Base-by-base conservation (phyloP, 176 grass and related monocot species). In the Tillandsia leiboldiana region DNA sequence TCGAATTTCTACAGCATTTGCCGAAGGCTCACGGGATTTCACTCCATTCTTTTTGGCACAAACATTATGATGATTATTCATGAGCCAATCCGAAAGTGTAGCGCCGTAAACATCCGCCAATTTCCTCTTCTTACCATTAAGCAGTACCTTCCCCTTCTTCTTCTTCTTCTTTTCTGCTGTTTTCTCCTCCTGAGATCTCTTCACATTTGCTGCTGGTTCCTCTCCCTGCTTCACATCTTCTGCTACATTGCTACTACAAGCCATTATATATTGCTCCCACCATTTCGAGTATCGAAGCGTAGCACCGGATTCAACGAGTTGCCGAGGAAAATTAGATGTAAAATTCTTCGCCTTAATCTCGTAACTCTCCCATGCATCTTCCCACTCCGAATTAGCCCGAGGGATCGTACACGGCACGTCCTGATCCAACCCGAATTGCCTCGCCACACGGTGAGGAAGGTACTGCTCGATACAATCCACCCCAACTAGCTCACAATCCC, bases 391-490 rank as follows among this genome's bases (percentile, higher is more conserved):
- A 78, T 85, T 83, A n/a, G 78, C 73, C 67, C 82, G 82, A 22
- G 7, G 49, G 75, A 97, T 69, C 63, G 79, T 65, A 28, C 76
- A 64, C 2, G 93, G 93, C 67, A 97, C 69, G 70, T 97, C 93
- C 72, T 97, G 93, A 76, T 97, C 89, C 51, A 97, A 83, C n/a
- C 93, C 93, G 66, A 97, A 92, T 82, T 97, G 89, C 84, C 86
- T 97, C 22, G 89, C 81, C 12, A 92, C 93, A 6, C 89, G 86
- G 63, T 97, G 87, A 0, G 93, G 93, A 53, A 97, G 87, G 69
- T 97, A 97, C 47, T 83, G 88, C 65, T 97, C 89, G 3, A 97
- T 85, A 76, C 81, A 83, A 77, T 97, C 86, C 1, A 83, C 47
- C n/a, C 93, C 93, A n/a, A 97, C 89, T 53, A 97, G 84, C 70